These are phyloP conservation scores for Ophiosphaerella korrae DNA, from an alignment of 2,329 filamentous ascomycete genomes.

Conservation along the genomic window DNA sequence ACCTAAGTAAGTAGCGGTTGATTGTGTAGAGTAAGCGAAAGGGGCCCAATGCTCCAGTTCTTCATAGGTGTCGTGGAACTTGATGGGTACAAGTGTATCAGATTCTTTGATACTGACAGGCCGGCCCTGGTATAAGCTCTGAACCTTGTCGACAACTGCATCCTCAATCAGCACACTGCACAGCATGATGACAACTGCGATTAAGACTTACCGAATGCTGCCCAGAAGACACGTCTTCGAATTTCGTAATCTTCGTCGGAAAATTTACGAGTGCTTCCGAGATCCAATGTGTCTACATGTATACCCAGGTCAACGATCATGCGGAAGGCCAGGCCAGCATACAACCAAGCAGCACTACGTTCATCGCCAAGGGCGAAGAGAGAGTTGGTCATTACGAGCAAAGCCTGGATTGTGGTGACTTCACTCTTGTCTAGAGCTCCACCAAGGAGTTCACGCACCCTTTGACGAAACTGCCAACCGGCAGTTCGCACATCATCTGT, in stretches of 20 bases:
- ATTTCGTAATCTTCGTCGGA: slow-evolving; percentile 55
- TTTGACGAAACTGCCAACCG: slow-evolving; percentile 55
- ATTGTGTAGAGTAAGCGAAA: slow-evolving; percentile 43
- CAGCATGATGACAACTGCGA: not conserved
- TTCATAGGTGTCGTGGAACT: slow-evolving; percentile 58
- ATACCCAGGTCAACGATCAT: slow-evolving; percentile 62
- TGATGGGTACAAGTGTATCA: slow-evolving; percentile 54
- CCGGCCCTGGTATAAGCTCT: slow-evolving; percentile 61
- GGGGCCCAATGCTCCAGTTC: slow-evolving; percentile 60
- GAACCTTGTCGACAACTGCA: slow-evolving; percentile 56
- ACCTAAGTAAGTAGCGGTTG: slow-evolving; percentile 38
- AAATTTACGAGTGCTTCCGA: slow-evolving; percentile 40
- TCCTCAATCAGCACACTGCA: slow-evolving; percentile 12
- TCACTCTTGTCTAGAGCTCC: slow-evolving; percentile 55
- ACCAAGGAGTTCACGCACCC: slow-evolving; percentile 55
- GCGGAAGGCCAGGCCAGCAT: slow-evolving; percentile 62
- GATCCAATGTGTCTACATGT: slow-evolving; percentile 51
- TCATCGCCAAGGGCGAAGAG: slow-evolving; percentile 59
- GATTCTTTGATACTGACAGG: slow-evolving; percentile 55
- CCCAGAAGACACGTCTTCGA: slow-evolving; percentile 54
- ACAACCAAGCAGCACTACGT: slow-evolving; percentile 61
- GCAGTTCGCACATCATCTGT: slow-evolving; percentile 55
- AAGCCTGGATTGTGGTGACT: slow-evolving; percentile 61
- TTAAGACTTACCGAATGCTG: slow-evolving; percentile 43
- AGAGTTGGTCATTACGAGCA: slow-evolving; percentile 59